These are phyloP conservation scores for Alternaria consortialis DNA, from an alignment of 2,329 filamentous ascomycete genomes.

Conservation along the genomic window DNA sequence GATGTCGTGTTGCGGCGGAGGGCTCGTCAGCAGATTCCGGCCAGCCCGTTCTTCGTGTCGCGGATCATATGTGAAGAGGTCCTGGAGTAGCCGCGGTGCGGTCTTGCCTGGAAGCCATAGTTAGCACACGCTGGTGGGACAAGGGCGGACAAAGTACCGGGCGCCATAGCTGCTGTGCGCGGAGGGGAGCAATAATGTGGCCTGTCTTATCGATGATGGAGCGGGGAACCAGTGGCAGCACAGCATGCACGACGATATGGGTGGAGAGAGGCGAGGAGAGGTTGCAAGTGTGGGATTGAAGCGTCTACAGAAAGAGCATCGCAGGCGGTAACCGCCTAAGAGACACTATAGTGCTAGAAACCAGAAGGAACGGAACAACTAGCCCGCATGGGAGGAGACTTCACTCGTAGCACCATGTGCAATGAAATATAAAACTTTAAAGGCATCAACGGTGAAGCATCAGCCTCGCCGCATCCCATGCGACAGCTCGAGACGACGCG, in stretches of 20 bases:
- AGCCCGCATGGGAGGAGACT: neutral
- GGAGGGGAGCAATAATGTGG: conserved; percentile 7
- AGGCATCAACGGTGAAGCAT: neutral
- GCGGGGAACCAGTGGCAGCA: conserved; percentile 1
- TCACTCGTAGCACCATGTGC: neutral
- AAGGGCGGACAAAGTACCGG: conserved; percentile 26
- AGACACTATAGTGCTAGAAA: conserved; percentile 9
- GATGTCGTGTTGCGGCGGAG: conserved; percentile 62
- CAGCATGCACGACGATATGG: conserved; percentile 13
- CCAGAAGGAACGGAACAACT: neutral
- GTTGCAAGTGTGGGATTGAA: conserved; percentile 19
- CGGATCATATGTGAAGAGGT: conserved; percentile 63
- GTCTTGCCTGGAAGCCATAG: conserved; percentile 55
- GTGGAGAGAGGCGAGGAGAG: conserved; percentile 16
- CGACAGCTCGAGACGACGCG: conserved; percentile 11
- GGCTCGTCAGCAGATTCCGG: conserved; percentile 66
- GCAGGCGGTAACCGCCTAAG: conserved; percentile 29
- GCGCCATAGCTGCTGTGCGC: conserved; percentile 28
- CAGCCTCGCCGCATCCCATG: neutral
- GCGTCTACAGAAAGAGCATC: conserved; percentile 23
- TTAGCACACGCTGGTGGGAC: conserved; percentile 20
- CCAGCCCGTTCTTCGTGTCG: conserved; percentile 55
- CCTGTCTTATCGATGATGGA: conserved; percentile 5
- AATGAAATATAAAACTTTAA: neutral
- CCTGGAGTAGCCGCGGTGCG: conserved; percentile 60